Evolutionary conservation across 805 yeast species (phyloP), one percentile per base, ranked within the genome.

Genomic region (Saccharomycopsis sp.): DNA sequence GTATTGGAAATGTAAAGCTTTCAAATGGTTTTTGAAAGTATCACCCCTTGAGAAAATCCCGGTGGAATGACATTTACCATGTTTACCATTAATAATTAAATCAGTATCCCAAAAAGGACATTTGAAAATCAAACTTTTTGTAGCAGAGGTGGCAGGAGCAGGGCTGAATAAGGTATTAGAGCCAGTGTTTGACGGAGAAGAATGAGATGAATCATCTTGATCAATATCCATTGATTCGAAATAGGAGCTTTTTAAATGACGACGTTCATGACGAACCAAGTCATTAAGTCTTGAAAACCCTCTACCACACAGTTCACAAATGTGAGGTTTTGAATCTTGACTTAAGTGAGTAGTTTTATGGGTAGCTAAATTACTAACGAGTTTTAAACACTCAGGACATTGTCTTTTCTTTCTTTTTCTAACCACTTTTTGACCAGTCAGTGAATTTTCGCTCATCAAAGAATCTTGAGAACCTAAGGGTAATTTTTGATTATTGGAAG

Each of bases 251-350:
- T 46, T 46, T 21, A 36, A 41, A 58, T 87, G 96, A 42, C 89
- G 71, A 59, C 84, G 85, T 51, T 76, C 75, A 57, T 87, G 96
- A 45, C 96, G 67, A 49, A 77, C 70, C 47, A 88, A 63, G 57
- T 87, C 96, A 56, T 88, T 87, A 29, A 87, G 79, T 46, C 96
- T 67, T 8, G 92, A 84, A 61, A 87, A 87, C 1, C 95, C 94
- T 44, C 95, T 72, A 29, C 71, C 66, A 57, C 96, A 87, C 21
- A 76, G 72, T 33, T 72, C 64, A 59, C 96, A 87, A 34, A 75
- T 66, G 55, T 78, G 89, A 5, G 45, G 45, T 31, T 35, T 46
- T 18, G 34, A 21, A 12, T 40, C 36, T n/a, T 81, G 82, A 37
- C 77, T 74, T 31, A 80, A 57, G 57, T 88, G 96, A 12, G 87